phyloP scores from a whole-genome alignment of 1,139 yeast genomes.

The Pneumocystis oryctolagi region DNA sequence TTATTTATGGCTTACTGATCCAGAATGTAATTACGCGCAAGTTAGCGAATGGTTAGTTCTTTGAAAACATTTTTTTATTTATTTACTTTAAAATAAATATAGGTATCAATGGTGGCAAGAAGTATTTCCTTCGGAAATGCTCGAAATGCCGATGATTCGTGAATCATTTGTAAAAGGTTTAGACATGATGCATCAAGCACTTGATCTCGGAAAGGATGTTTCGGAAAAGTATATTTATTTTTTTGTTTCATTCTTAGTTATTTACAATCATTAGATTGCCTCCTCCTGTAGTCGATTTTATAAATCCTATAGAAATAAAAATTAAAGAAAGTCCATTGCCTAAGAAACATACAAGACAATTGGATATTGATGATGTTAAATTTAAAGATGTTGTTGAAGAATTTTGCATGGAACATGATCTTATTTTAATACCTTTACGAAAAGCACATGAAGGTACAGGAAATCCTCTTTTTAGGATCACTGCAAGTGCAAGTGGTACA shows the following conservation, averaged over 20 bases:
- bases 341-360: constrained; percentile 9
- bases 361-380: constrained; percentile 20
- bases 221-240: constrained; percentile 10
- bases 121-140: constrained; percentile 19
- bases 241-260: background rate
- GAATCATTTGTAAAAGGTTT: constrained; percentile 21
- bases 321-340: constrained; percentile 21
- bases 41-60: constrained; percentile 23
- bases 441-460: constrained; percentile 25
- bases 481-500: constrained; percentile 22
- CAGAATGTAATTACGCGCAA: constrained; percentile 18
- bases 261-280: background rate
- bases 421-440: constrained; percentile 25
- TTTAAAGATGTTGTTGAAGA: constrained; percentile 40
- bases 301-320: background rate
- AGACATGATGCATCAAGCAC: constrained; percentile 25
- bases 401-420: constrained; percentile 26
- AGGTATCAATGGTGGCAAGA: constrained; percentile 9
- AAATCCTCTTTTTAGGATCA: constrained; percentile 26
- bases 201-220: constrained; percentile 18
- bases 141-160: constrained; percentile 17
- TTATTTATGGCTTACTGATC: constrained; percentile 21
- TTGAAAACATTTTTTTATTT: constrained; percentile 16
- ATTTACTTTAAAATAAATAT: background rate
- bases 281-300: background rate